phyloP scores from a whole-genome alignment of 2,329 filamentous ascomycete genomes.

The Hypoxylon sp. region DNA sequence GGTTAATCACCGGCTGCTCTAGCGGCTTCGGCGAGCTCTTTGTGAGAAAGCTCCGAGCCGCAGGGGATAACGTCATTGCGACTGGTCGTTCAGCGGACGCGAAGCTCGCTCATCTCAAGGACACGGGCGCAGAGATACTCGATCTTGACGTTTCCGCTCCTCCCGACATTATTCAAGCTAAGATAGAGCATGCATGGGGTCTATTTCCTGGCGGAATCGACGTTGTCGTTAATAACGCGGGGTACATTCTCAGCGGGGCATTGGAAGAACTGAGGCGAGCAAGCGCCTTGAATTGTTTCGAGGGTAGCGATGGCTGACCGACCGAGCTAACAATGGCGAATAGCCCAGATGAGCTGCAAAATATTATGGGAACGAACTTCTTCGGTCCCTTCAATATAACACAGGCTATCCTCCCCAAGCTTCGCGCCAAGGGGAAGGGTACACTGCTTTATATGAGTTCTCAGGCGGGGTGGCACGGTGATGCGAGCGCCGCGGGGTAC shows the following conservation, averaged over 20 bases:
- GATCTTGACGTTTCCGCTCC: conserved; percentile 44
- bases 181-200: conserved; percentile 36
- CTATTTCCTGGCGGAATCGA: conserved; percentile 45
- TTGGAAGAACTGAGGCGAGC: conserved; percentile 44
- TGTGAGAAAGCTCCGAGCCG: conserved; percentile 48
- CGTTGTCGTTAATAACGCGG: conserved; percentile 52
- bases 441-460: conserved; percentile 49
- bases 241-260: conserved; percentile 44
- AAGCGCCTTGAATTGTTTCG: background rate
- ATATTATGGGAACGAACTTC: conserved; percentile 48
- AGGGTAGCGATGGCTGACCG: background rate
- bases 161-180: conserved; percentile 29
- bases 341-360: conserved; percentile 42
- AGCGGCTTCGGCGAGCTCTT: conserved; percentile 53
- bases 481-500: conserved; percentile 41
- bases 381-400: conserved; percentile 51
- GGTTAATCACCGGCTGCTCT: conserved; percentile 55
- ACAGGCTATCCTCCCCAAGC: conserved; percentile 45
- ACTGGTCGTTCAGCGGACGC: conserved; percentile 50
- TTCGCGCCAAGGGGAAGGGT: conserved; percentile 44
- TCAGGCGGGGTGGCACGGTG: conserved; percentile 47
- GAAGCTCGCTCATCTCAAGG: conserved; percentile 49
- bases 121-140: conserved; percentile 44
- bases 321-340: conserved; percentile 10
- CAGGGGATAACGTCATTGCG: conserved; percentile 53